Percentiles rank a stretch among this genome's conserved stretches.
Evolutionary conservation across 192 early-diverging fungal species (phyloP).

Genomic region (Coemansia sp.): DNA sequence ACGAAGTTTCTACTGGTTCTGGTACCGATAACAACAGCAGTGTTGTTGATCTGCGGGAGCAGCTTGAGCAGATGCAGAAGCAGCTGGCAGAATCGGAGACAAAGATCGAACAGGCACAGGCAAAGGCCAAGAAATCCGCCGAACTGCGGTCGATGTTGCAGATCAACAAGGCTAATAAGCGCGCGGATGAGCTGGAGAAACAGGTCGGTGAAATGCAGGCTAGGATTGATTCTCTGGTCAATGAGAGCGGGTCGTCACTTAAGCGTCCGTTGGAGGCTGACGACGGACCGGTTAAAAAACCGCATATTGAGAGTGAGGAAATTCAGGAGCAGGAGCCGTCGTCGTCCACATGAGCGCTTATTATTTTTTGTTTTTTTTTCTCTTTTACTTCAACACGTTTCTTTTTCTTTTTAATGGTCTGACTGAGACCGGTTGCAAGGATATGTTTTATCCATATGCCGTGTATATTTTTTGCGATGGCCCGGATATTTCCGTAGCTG

Average conservation of each 20-base stretch:
- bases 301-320: constrained; percentile 36
- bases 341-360: background rate
- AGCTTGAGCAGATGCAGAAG: constrained; percentile 40
- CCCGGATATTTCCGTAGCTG: background rate
- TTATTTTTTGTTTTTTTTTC: background rate
- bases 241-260: constrained; percentile 13
- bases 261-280: constrained; percentile 32
- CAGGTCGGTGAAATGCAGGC: constrained; percentile 33
- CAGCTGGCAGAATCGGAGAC: constrained; percentile 45
- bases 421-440: too few relatives aligned
- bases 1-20: constrained; percentile 1
- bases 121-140: constrained; percentile 34
- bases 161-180: constrained; percentile 52
- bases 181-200: constrained; percentile 46
- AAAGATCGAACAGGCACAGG: constrained; percentile 45
- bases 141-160: constrained; percentile 56
- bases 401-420: background rate
- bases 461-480: background rate
- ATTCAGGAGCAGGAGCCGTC: background rate
- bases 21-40: background rate
- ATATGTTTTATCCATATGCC: background rate
- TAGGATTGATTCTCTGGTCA: constrained; percentile 16
- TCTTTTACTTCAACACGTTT: background rate
- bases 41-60: constrained; percentile 20
- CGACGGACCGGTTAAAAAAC: constrained; percentile 45